A percentile compares a stretch with the other conserved stretches of the same genome.
phyloP scores from a whole-genome alignment of 1,284 basidiomycete genomes.

The Dichomitus squalens region DNA sequence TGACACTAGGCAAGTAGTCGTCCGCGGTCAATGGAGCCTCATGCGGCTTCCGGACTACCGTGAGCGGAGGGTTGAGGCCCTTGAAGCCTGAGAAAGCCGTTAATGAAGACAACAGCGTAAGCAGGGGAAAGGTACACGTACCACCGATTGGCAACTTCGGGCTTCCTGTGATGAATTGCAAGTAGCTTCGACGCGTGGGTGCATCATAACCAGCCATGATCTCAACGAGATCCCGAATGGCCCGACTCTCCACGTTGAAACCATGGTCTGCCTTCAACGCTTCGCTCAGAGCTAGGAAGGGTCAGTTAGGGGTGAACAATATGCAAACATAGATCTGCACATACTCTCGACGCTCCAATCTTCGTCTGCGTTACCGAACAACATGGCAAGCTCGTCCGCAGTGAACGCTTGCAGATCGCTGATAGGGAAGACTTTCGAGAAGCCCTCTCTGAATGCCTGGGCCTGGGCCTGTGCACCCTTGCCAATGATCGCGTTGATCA shows the following conservation, averaged over 20 bases:
- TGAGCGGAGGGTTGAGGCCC: slow-evolving; percentile 91
- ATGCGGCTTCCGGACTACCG: slow-evolving; percentile 96
- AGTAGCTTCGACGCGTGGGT: slow-evolving; percentile 79
- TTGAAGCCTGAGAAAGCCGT: slow-evolving; percentile 77
- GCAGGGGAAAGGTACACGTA: slow-evolving; percentile 36
- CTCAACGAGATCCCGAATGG: slow-evolving; percentile 86
- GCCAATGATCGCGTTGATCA: slow-evolving; percentile 82
- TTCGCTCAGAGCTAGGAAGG: slow-evolving; percentile 75
- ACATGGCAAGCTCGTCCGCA: slow-evolving; percentile 89
- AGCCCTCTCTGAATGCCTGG: slow-evolving; percentile 87
- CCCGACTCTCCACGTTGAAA: slow-evolving; percentile 91
- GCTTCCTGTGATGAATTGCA: slow-evolving; percentile 98
- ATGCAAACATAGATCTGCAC: too few relatives aligned
- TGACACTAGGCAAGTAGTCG: slow-evolving; percentile 95
- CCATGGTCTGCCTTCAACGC: slow-evolving; percentile 97
- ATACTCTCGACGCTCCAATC: slow-evolving; percentile 91
- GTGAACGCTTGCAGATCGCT: slow-evolving; percentile 90
- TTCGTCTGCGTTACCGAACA: slow-evolving; percentile 95
- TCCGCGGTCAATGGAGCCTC: slow-evolving; percentile 90
- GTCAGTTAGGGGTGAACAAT: too few relatives aligned
- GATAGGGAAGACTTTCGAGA: slow-evolving; percentile 94
- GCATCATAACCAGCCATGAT: slow-evolving; percentile 84
- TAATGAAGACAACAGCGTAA: not conserved
- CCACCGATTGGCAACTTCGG: slow-evolving; percentile 93
- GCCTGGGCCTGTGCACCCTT: slow-evolving; percentile 76